Evolutionary conservation across 1,284 basidiomycete species (phyloP), one percentile per base, ranked within the genome.

Genomic region (Cutaneotrichosporon cutaneum): DNA sequence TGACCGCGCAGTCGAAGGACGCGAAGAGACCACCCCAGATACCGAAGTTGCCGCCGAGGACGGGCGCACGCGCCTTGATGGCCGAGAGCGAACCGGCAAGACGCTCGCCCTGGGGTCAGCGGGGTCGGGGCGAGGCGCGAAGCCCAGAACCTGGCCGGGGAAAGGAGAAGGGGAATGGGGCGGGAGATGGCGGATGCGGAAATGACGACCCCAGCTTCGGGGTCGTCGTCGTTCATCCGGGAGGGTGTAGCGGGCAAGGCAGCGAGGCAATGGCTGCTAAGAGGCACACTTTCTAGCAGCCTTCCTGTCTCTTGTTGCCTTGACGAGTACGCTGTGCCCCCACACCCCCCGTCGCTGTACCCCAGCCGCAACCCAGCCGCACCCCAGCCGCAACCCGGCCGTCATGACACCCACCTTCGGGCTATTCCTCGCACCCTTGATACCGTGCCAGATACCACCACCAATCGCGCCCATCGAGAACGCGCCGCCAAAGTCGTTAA

Each of bases 1-100:
- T 98, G 67, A 99, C 90, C 1, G 93, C 92, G 80, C 96, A 99
- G 80, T 99, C 96, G 72, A 94, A 99, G 26, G 92, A 90, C 36
- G 92, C 95, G 78, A 94, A 95, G 87, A 95, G 90, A 69, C 92
- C 92, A 77, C 95, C 95, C 94, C 94, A 98, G 21, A 97, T 88
- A 74, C 94, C 94, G 77, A 97, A 97, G 83, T 97, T 96, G 32
- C 94, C 94, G 58, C 95, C 96, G 22, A 95, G 92, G 30, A 99
- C 95, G 3, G 96, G 96, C 60, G 96, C 95, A 63, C 96, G 87
- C 45, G 96, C 94, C 83, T 99, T 99, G 84, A 99, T 94, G 52
- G 94, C 94, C 35, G 94, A 92, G 62, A 98, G 82, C 21, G 96
- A 94, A 58, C 95, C 94, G 52, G 92, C 87, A 55, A 96, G 84